Evolutionary conservation across 2,329 filamentous ascomycete genomes (phyloP).

Genomic region (Xylaria sp.): DNA sequence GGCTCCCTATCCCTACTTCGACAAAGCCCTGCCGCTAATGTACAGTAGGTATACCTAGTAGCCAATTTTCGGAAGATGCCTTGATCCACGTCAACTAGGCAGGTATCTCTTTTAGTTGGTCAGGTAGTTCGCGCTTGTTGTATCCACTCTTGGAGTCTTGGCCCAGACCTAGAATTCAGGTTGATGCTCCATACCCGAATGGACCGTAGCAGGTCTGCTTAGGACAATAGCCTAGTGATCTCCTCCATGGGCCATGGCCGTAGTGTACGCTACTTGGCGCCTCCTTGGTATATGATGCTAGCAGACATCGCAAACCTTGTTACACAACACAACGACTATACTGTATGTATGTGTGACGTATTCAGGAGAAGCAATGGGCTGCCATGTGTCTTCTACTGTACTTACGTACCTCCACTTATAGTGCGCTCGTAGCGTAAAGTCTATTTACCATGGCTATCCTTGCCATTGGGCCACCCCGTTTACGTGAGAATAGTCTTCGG

Average conservation of each 20-base stretch:
- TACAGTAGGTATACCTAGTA: constrained; percentile 16
- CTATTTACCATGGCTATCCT: constrained; percentile 42
- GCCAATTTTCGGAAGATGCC: constrained; percentile 28
- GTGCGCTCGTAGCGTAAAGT: constrained; percentile 42
- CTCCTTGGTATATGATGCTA: background rate
- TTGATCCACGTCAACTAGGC: constrained; percentile 25
- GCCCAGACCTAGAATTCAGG: constrained; percentile 28
- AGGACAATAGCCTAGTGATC: constrained; percentile 7
- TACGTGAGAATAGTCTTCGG: constrained; percentile 14
- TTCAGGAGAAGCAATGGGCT: constrained; percentile 11
- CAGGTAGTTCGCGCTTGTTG: constrained; percentile 26
- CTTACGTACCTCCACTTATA: constrained; percentile 32
- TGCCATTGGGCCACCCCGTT: constrained; percentile 25
- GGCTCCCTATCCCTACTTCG: background rate
- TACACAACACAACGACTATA: constrained; percentile 21
- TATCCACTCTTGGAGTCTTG: constrained; percentile 31
- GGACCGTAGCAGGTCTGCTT: constrained; percentile 14
- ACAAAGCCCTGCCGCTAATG: constrained; percentile 1
- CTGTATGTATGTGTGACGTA: constrained; percentile 33
- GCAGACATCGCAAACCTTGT: constrained; percentile 18
- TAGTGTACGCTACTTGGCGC: too few species aligned
- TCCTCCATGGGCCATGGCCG: background rate
- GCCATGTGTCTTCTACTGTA: constrained; percentile 21
- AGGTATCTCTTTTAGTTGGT: constrained; percentile 13
- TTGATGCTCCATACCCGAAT: constrained; percentile 15